Evolutionary conservation across 78 protist genomes (phyloP), one percentile per base, ranked within the genome.

Genomic region (Cyanophora paradoxa): DNA sequence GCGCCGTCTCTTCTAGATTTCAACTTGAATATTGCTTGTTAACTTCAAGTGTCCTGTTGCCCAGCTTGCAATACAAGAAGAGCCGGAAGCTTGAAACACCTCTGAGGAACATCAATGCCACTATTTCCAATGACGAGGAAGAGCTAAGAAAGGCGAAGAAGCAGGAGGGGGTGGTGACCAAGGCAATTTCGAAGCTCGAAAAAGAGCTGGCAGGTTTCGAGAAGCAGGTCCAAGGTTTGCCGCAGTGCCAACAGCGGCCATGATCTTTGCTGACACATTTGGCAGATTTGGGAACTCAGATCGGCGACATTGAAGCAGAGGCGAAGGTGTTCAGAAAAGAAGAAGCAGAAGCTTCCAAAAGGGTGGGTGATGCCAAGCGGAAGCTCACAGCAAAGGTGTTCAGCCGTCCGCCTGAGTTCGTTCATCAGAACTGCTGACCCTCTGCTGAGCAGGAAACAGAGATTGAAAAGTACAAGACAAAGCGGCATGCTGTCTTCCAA

Each of bases 401-500:
- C 28, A 28, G 42, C 24, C 16, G 28, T 16, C 16, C 24, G 67
- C 67, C 42, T 16, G 67, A 24, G 22, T 62, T 22, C n/a, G n/a
- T n/a, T n/a, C n/a, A n/a, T n/a, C n/a, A n/a, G n/a, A n/a, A n/a
- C 28, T n/a, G n/a, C n/a, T n/a, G n/a, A n/a, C n/a, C n/a, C n/a
- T n/a, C n/a, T n/a, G 34, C 10, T n/a, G 16, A 31, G 20, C 11
- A 66, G 28, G 78, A 76, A 68, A 37, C 59, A 76, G 20, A 44
- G 16, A 13, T 39, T 19, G 78, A 76, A 72, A 13, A 65, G 31
- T 17, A 40, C 28, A 24, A 76, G 50, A 68, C 59, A 10, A 41
- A 71, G 31, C 30, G 79, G 24, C 79, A 71, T 22, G 31, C 26
- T 14, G 14, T 71, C 13, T 39, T n/a, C 14, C 59, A 72, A 68